Conservation (phyloP, 768 basidiomycete species). For the Boletus coccyginus region DNA sequence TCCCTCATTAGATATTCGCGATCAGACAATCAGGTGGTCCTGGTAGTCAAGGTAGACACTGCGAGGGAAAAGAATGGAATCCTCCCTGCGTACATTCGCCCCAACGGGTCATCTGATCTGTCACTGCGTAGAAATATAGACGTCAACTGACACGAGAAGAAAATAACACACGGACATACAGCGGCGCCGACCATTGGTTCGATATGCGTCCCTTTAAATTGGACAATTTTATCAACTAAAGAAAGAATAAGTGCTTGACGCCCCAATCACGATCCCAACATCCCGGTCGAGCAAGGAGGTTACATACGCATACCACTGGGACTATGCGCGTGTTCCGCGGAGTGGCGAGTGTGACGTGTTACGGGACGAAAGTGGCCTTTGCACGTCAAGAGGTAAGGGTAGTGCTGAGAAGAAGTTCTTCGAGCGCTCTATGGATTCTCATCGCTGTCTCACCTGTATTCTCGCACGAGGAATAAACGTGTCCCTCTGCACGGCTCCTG, state of each 20-base stretch:
- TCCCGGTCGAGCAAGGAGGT: neutral
- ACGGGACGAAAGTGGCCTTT: too few species aligned
- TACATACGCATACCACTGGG: neutral
- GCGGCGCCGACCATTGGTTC: conserved; percentile 13
- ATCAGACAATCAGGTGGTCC: conserved; percentile 6
- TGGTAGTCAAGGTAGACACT: conserved; percentile 15
- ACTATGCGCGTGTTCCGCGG: neutral
- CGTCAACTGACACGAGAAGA: conserved; percentile 6
- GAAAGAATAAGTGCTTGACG: neutral
- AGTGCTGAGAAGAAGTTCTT: too few species aligned
- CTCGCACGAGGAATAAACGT: neutral
- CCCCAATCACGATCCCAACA: neutral
- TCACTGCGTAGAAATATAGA: neutral
- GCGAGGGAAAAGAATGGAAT: conserved; percentile 19
- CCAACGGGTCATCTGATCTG: conserved; percentile 8
- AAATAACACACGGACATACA: neutral
- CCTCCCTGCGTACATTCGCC: neutral
- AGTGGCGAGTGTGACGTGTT: neutral
- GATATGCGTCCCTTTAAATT: neutral
- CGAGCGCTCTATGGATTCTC: neutral
- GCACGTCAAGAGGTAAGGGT: too few species aligned
- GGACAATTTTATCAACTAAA: neutral
- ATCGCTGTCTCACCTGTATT: neutral
- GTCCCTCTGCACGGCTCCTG: neutral
- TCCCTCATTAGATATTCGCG: conserved; percentile 9